Percentiles rank a stretch among this genome's conserved stretches.
Evolutionary conservation across 139 green algal species (phyloP).

Genomic region (Trebouxia sp.): DNA sequence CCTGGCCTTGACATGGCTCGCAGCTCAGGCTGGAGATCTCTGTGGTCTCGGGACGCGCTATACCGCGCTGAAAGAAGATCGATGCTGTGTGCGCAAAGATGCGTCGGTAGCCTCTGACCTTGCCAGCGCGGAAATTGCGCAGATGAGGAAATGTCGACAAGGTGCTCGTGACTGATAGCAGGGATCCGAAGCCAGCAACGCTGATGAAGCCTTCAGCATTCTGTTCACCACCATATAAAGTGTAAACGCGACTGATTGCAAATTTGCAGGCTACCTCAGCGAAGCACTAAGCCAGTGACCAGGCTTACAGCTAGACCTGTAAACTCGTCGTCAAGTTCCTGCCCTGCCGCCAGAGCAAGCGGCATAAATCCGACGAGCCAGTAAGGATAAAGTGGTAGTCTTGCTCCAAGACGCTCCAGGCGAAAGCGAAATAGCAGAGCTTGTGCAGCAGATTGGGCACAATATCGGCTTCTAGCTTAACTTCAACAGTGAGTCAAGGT

Average conservation of each 20-base stretch:
- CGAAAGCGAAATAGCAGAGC: too few relatives aligned
- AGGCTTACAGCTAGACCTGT: slow-evolving; percentile 15
- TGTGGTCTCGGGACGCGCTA: slow-evolving; percentile 72
- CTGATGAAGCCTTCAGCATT: slow-evolving; percentile 60
- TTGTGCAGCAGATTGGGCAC: too few relatives aligned
- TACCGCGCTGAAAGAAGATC: slow-evolving; percentile 85
- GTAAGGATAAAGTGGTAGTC: too few relatives aligned
- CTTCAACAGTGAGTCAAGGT: too few relatives aligned
- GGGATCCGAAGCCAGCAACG: slow-evolving; percentile 76
- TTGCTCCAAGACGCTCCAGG: too few relatives aligned
- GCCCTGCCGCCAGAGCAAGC: neutral
- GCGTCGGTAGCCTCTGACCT: slow-evolving; percentile 69
- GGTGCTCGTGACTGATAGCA: slow-evolving; percentile 68
- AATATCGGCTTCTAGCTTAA: too few relatives aligned
- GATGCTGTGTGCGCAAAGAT: slow-evolving; percentile 87
- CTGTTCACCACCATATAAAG: neutral
- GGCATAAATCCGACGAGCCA: too few relatives aligned
- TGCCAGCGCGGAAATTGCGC: slow-evolving; percentile 67
- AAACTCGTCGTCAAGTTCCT: slow-evolving; percentile 7
- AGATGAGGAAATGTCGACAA: slow-evolving; percentile 84
- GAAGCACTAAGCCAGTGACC: neutral
- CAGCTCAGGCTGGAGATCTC: slow-evolving; percentile 76
- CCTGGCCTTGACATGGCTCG: slow-evolving; percentile 45
- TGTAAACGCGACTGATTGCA: neutral
- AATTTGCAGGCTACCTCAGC: neutral